Conservation (phyloP, 345 rosid genomes). For the Syzygium grande region DNA sequence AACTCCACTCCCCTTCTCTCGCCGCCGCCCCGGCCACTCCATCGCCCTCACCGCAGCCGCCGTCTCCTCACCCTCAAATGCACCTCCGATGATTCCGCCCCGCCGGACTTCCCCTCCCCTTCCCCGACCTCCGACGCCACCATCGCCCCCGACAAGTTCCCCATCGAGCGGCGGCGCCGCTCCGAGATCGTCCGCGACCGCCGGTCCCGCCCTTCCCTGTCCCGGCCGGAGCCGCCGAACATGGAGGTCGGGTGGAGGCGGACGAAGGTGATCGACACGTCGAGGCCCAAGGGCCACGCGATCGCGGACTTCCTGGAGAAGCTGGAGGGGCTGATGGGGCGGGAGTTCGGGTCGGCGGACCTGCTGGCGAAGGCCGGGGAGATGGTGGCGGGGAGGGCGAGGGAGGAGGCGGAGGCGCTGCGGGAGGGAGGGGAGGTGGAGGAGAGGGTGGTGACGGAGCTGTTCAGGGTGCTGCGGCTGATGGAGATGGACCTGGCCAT, state of each 20-base stretch:
- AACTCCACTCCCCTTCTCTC: neutral
- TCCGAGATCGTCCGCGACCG: slow-evolving; percentile 54
- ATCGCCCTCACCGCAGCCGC: neutral
- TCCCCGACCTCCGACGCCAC: slow-evolving; percentile 33
- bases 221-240: slow-evolving; percentile 61
- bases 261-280: slow-evolving; percentile 53
- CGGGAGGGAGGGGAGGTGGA: slow-evolving; percentile 79
- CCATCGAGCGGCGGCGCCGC: slow-evolving; percentile 60
- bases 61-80: neutral
- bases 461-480: slow-evolving; percentile 79
- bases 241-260: slow-evolving; percentile 83
- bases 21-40: neutral
- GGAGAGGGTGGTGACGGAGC: slow-evolving; percentile 77
- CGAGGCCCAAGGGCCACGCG: slow-evolving; percentile 72
- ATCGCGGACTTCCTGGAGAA: slow-evolving; percentile 83
- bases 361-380: slow-evolving; percentile 73
- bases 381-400: slow-evolving; percentile 80
- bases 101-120: slow-evolving; percentile 13
- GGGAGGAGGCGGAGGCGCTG: slow-evolving; percentile 83
- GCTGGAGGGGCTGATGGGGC: slow-evolving; percentile 59
- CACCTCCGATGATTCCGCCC: neutral
- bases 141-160: slow-evolving; percentile 50
- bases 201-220: slow-evolving; percentile 20
- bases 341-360: slow-evolving; percentile 67
- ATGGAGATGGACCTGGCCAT: slow-evolving; percentile 98